A percentile compares a stretch with the other conserved stretches of the same genome.
These are phyloP conservation scores for Umbelopsis sp. DNA, from an alignment of 192 early-diverging fungal species.

Conservation along the genomic window DNA sequence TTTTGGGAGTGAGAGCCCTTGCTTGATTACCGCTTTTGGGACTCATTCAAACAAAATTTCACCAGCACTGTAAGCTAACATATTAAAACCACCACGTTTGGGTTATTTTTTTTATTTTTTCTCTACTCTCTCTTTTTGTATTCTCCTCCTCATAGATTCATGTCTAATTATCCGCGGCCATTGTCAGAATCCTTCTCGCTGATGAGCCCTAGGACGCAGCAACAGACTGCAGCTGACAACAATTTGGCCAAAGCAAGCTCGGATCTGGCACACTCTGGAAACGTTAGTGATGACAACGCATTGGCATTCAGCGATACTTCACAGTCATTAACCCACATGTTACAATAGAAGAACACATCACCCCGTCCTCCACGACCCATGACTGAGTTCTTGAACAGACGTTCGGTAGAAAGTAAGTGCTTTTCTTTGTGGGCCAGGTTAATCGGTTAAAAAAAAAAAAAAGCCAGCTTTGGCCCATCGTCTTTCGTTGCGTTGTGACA, in stretches of 20 bases:
- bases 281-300: background rate
- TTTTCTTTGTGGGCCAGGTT: background rate
- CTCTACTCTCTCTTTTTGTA: background rate
- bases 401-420: slow-evolving; percentile 9
- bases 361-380: slow-evolving; percentile 11
- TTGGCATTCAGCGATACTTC: background rate
- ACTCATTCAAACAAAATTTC: slow-evolving; percentile 9
- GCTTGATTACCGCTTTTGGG: too few relatives aligned
- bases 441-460: too few relatives aligned
- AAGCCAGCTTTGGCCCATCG: background rate
- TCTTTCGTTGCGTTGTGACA: background rate
- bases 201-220: slow-evolving; percentile 20
- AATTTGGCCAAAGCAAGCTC: slow-evolving; percentile 6
- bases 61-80: background rate
- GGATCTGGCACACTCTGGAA: background rate
- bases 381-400: slow-evolving; percentile 12
- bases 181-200: slow-evolving; percentile 22
- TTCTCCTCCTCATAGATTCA: background rate
- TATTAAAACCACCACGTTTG: background rate
- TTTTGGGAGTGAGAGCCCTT: too few relatives aligned
- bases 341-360: background rate
- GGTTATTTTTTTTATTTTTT: background rate
- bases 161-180: slow-evolving; percentile 20
- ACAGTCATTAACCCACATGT: background rate
- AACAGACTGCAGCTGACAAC: background rate